Evolutionary conservation across 2,329 filamentous ascomycete genomes (phyloP), one percentile per base, ranked within the genome.

Genomic region (Karstenula rhodostoma): DNA sequence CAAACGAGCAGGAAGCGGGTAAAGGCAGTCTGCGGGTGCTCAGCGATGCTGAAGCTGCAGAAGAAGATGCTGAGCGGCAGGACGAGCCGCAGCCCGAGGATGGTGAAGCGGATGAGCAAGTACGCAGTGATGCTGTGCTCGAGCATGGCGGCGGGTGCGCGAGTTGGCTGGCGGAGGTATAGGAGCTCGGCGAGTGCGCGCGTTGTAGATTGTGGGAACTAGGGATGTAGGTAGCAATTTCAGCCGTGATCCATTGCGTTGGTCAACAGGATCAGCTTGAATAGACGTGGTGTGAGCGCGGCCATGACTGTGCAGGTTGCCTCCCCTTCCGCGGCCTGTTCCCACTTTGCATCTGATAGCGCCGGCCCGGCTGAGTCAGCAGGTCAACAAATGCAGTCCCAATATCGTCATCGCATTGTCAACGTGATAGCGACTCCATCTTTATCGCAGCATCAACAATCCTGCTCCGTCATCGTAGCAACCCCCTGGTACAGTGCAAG

Each of bases 41-140:
- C 79, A 22, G 77, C 73, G 55, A 75, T 76, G 57, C 68, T 72
- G 57, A 72, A 65, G 66, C 81, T 66, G 50, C 73, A 75, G 69
- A 83, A 85, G 59, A 82, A 69, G 37, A 85, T 72, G 69, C 81
- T 81, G 27, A 85, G 67, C 12, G 84, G 84, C 15, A 82, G 81
- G 51, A 86, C 75, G 42, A 79, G 77, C 61, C 83, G 84, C 46
- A 87, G 68, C 40, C 77, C 72, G 43, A 82, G 62, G 63, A 86
- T 85, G 61, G 78, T 82, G 52, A 73, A 63, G 33, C 81, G 81
- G 56, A 87, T 86, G 63, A 80, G 76, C 64, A 83, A 43, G 61
- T 79, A 80, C 56, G 77, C 74, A 27, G 69, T 65, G 7, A 75
- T 56, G 1, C 77, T 79, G 48, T 74, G 78, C 56, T 77, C 78